Percentiles rank a stretch among this genome's conserved stretches.
Evolutionary conservation across 176 grass and related monocot genomes (phyloP).

Genomic region (Juncus inflexus): DNA sequence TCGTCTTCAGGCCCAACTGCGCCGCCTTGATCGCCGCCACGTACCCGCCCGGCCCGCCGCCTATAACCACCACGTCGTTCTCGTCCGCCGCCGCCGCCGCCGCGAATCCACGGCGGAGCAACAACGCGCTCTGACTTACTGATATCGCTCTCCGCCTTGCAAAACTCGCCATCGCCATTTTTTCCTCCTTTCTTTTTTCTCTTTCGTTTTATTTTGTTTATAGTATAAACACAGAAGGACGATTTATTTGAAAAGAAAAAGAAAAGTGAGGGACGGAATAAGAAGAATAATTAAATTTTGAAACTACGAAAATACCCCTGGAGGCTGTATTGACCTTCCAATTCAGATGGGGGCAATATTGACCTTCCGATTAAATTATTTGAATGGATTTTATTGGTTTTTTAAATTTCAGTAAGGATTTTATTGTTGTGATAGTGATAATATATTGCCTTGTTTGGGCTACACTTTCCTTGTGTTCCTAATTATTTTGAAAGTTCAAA

Average conservation of each 20-base stretch:
- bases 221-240: conserved; percentile 16
- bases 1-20: conserved; percentile 84
- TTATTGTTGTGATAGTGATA: no score
- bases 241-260: conserved; percentile 11
- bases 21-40: conserved; percentile 88
- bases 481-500: no score
- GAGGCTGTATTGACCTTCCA: conserved; percentile 20
- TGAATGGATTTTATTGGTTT: no score
- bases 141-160: conserved; percentile 55
- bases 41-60: conserved; percentile 83
- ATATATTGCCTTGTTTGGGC: no score
- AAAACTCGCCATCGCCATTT: conserved; percentile 68
- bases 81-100: conserved; percentile 48
- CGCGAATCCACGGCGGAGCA: conserved; percentile 42
- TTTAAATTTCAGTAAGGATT: no score
- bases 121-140: conserved; percentile 31
- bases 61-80: conserved; percentile 84
- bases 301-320: conserved; percentile 26
- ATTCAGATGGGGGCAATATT: not conserved
- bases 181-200: conserved; percentile 14
- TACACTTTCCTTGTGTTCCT: no score
- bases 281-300: not conserved
- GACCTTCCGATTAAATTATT: not conserved
- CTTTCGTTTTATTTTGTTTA: conserved; percentile 26
- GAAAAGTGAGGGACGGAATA: not conserved